Evolutionary conservation across 441 rosid genomes (phyloP), one percentile per base, ranked within the genome.

Genomic region (Kokia cookei): DNA sequence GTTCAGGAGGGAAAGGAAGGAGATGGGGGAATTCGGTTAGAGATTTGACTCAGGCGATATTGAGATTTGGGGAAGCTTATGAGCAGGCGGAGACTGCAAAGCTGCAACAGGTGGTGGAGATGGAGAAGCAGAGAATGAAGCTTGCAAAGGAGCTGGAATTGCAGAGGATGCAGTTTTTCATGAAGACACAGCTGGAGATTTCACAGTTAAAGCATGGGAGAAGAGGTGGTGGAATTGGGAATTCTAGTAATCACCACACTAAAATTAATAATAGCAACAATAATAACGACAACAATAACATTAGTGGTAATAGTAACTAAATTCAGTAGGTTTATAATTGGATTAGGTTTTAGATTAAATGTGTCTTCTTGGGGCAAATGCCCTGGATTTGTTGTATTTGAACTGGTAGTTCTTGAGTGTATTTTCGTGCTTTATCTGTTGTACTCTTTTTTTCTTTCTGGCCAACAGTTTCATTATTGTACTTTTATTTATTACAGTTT

Each of bases 41-140:
- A 58, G 86, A 84, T 69, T 71, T 89, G 78, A 84, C 86, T 17
- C 78, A 63, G 40, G 91, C 90, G 3, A 82, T 89, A 65, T 72
- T 82, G 77, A 84, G 72, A 61, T 86, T 87, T 29, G 90, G 91
- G 12, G 90, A 86, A 63, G 88, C 88, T 15, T 88, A 86, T 24
- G 94, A 88, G 83, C 82, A 83, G 66, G 84, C 91, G 32, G 94
- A 88, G 87, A 86, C 76, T 6, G 80, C 83, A 0, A 90, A 90
- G 78, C 73, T 88, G 67, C 88, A 83, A 73, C 90, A 86, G 67
- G 82, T 86, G 73, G 82, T 87, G 76, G 91, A 89, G 78, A 85
- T 87, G 86, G 93, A 89, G 85, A 89, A 89, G 81, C 86, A 90
- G 88, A 84, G 94, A 84, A 85, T 90, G 89, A 81, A 86, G 81